Percentiles rank a stretch among this genome's conserved stretches.
Conservation (phyloP, 179 eudicot species). For the Sideroxylon spinosum region DNA sequence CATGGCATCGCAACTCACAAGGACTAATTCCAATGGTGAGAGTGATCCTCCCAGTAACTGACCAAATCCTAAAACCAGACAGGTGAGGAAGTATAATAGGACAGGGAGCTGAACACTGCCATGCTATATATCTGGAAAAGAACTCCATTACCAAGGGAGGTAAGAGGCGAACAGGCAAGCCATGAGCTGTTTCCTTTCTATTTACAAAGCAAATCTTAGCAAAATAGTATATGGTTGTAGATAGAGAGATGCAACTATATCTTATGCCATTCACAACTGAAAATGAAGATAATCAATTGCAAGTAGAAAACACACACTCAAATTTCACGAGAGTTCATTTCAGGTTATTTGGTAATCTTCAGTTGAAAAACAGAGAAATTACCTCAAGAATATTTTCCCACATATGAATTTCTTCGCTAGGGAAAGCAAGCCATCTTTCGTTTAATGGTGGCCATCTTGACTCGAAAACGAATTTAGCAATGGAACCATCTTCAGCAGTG, state of each 20-base stretch:
- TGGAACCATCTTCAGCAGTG: conserved; percentile 53
- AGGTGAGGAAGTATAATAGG: not conserved
- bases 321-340: not conserved
- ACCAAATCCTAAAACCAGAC: not conserved
- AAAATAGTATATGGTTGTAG: not conserved
- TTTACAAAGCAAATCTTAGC: too few relatives aligned
- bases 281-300: not conserved
- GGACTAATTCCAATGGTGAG: too few relatives aligned
- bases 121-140: not conserved
- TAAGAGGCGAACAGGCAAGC: not conserved
- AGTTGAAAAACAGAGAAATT: conserved; percentile 17
- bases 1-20: too few relatives aligned
- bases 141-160: not conserved
- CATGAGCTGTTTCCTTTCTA: not conserved
- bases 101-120: not conserved
- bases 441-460: conserved; percentile 73
- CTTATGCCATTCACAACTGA: not conserved
- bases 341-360: not conserved
- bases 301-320: not conserved
- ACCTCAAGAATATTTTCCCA: conserved; percentile 95
- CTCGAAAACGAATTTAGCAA: conserved; percentile 69
- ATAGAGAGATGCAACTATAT: not conserved
- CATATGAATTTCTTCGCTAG: conserved; percentile 61
- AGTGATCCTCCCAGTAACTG: not conserved
- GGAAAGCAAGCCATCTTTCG: conserved; percentile 68